Base-by-base conservation (phyloP, 176 grass and related monocot species). In the Urochloa ruziziensis region DNA sequence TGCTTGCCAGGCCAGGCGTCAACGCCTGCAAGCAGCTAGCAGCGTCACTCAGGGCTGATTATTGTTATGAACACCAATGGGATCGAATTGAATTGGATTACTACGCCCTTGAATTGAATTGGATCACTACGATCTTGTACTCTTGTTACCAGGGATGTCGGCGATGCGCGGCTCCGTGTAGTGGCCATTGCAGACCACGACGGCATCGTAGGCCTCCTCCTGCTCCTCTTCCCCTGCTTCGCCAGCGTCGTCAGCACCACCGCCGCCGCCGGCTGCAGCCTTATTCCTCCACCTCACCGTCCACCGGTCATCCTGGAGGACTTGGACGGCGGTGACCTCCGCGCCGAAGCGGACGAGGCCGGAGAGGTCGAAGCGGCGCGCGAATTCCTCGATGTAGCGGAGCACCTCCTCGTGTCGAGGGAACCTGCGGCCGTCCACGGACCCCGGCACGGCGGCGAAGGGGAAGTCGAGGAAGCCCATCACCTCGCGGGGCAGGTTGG, bases 381-480 rank as follows among this genome's bases (percentile, higher is more conserved):
- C 80, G 15, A 98, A 98, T 29, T 61, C 87, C 80, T 98, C 73
- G 27, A 98, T 80, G 71, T 98, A 95, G 1, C 91, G 71, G 16
- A 98, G 91, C 60, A 98, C 91, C 89, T 98, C 96, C 43, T 85
- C 48, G 74, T 95, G 96, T 10, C 89, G 76, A 0, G 93, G 96
- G 68, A 95, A 98, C 75, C 92, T 70, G 43, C 87, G 90, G 14
- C 59, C 3, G 60, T 98, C 87, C 29, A 64, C 79, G 24, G 60
- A 80, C 52, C 25, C 36, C 35, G 30, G 21, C 21, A 1, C 30
- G 3, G 62, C 67, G 40, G 14, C 58, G 70, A 95, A 91, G 21
- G 96, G 96, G 82, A 91, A 98, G 65, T 95, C 96, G 14, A 90
- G 74, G 78, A 95, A 98, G 25, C 91, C 91, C 96, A 95, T 98